Percentiles rank a stretch among this genome's conserved stretches.
Evolutionary conservation across 1,284 basidiomycete genomes (phyloP).

Genomic region (Stygiomarasmius scandens): DNA sequence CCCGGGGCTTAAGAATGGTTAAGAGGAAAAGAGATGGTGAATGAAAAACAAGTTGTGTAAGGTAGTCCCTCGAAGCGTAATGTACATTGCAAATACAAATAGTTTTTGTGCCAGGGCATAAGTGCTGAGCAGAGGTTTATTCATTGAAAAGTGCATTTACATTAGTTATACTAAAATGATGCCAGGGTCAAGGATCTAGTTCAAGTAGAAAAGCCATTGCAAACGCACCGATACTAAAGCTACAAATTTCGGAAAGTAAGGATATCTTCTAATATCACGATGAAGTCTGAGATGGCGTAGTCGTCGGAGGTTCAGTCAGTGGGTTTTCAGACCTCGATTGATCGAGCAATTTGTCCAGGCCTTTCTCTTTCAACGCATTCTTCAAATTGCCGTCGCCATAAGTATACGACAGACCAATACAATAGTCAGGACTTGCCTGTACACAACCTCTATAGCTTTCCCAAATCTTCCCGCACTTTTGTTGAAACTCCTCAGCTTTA

Average conservation of each 20-base stretch:
- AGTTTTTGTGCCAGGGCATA: no score
- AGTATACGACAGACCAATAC: no score
- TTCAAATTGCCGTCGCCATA: constrained; percentile 31
- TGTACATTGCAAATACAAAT: no score
- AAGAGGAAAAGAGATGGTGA: not conserved
- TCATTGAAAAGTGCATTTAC: no score
- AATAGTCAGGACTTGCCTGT: constrained; percentile 41
- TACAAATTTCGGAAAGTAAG: not conserved
- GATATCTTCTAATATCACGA: not conserved
- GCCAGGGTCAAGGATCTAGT: no score
- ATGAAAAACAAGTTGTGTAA: not conserved
- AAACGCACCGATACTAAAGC: not conserved
- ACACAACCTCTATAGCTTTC: constrained; percentile 79
- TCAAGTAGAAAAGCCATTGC: not conserved
- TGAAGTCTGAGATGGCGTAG: not conserved
- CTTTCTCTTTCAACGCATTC: constrained; percentile 83
- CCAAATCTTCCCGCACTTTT: constrained; percentile 83
- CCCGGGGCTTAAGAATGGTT: constrained; percentile 29
- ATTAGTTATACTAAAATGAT: no score
- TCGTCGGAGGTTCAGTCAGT: constrained; percentile 51
- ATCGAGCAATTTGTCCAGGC: constrained; percentile 73
- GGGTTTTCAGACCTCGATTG: constrained; percentile 86
- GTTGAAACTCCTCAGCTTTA: constrained; percentile 82
- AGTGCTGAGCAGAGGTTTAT: no score
- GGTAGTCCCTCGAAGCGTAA: not conserved